Base-by-base conservation (phyloP, 176 grass and related monocot genomes). In the Eremochloa ophiuroides region DNA sequence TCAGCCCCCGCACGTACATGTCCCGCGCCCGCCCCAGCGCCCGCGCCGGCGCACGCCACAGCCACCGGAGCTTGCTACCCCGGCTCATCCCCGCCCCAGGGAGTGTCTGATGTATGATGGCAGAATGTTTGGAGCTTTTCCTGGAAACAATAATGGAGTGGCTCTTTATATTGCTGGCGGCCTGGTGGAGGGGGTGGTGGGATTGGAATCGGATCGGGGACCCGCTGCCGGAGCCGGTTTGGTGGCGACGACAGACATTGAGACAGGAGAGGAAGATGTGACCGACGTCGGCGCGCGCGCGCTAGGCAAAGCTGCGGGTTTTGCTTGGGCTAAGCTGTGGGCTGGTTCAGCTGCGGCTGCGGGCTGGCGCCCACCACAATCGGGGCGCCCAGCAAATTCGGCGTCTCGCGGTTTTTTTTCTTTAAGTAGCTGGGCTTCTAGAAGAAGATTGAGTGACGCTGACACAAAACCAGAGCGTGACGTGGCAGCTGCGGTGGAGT, bases 1-100 rank as follows among this genome's bases (percentile, higher is more conserved):
- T 85, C 22, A 89, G 7, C 31, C 83, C 50, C 43, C 65, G 72
- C 56, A 85, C 72, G 87, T 89, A 89, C 43, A 85, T 14, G 78
- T 89, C 87, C 35, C 82, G 72, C 55, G 83, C 87, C 5, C 82
- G 55, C 0, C 82, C 82, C 22, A 85, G 83, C 71, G 78, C 87
- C 35, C 87, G 56, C 87, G 34, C 87, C 83, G 87, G 87, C 71
- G 78, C 72, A 7, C 72, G 51, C 87, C 83, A 89, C 65, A 85
- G 77, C 87, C 87, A 72, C 77, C 87, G 60, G 64, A 85, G 72
- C 44, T 55, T 85, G 65, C 82, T 51, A 4, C 76, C 62, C 0
- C 51, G 82, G 72, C 78, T 76, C 87, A 89, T 89, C 58, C 0
- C 8, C 7, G 1, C 13, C 39, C 6, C 29, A 3, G 18, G 10